These are phyloP conservation scores for Maudiozyma bulderi DNA, from an alignment of 805 yeast species.

Conservation along the genomic window DNA sequence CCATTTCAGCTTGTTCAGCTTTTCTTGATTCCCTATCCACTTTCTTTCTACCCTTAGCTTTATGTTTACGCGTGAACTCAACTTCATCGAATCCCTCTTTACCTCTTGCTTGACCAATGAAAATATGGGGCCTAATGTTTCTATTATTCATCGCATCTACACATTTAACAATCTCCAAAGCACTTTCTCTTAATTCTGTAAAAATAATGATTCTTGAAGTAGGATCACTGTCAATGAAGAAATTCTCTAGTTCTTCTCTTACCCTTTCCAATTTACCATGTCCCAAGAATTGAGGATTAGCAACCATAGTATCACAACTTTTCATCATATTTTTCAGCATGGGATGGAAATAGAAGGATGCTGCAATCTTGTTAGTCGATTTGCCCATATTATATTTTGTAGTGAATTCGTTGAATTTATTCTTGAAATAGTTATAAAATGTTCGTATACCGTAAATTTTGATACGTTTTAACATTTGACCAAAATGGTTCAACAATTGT, in stretches of 20 bases:
- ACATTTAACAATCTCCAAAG: slow-evolving; percentile 68
- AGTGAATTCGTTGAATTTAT: slow-evolving; percentile 48
- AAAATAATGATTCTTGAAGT: slow-evolving; percentile 77
- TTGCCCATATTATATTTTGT: slow-evolving; percentile 51
- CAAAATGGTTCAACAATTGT: slow-evolving; percentile 51
- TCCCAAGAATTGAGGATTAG: slow-evolving; percentile 33
- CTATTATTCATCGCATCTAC: slow-evolving; percentile 36
- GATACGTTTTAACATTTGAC: slow-evolving; percentile 58
- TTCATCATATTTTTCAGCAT: slow-evolving; percentile 37
- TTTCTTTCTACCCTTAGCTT: slow-evolving; percentile 37
- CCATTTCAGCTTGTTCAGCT: slow-evolving; percentile 24
- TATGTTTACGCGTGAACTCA: slow-evolving; percentile 35
- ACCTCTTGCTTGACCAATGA: slow-evolving; percentile 84
- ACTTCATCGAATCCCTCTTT: slow-evolving; percentile 59
- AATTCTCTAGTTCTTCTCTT: slow-evolving; percentile 45
- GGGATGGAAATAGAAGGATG: slow-evolving; percentile 49
- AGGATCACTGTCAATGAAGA: slow-evolving; percentile 36
- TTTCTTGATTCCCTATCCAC: slow-evolving; percentile 26
- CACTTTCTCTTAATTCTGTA: slow-evolving; percentile 84
- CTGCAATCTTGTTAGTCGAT: slow-evolving; percentile 53
- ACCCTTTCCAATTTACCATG: slow-evolving; percentile 68
- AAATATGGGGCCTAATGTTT: slow-evolving; percentile 61
- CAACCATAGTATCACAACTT: slow-evolving; percentile 36
- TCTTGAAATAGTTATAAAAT: slow-evolving; percentile 57
- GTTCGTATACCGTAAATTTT: slow-evolving; percentile 76